Base-by-base conservation (phyloP, 352 stramenopile species). In the Pythium brachiatum region DNA sequence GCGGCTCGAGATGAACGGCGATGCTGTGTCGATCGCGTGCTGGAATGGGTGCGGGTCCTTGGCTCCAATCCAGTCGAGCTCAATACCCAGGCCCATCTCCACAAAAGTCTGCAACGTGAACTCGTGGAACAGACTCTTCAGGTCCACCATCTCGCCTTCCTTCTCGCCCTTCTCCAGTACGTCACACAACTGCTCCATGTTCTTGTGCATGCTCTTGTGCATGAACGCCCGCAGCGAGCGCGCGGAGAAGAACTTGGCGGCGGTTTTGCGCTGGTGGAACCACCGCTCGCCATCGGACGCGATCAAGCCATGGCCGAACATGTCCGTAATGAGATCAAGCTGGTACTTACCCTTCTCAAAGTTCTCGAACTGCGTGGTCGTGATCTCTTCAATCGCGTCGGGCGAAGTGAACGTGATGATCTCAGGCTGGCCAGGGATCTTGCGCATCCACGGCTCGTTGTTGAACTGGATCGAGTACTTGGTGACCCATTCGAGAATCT, bases 61-160 rank as follows among this genome's bases (percentile, higher is more conserved):
- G 0, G 57, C 53, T 39, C 72, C 69, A 15, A 84, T 64, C 4
- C 70, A 72, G 38, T 86, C 66, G 32, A 75, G 70, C 47, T 86
- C 64, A n/a, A 86, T 34, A 1, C 77, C 79, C 18, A 89, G 80
- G 2, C 68, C 70, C 25, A 87, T 71, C 32, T 86, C 74, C 0
- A 75, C 69, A 50, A 88, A 89, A 15, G 76, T 74, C 48, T 85
- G 72, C 13, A 86, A 74, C 8, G 77, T 70, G 29, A 87, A 84
- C 9, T 68, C 65, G 38, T 81, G 75, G 56, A 83, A 82, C 9
- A 76, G 53, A 31, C 75, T 60, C 0, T 53, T 60, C 29, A 79
- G 64, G n/a, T 75, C 53, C 3, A 68, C 15, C 16, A 2, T 32
- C 20, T 47, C 41, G 25, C 34, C 26, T 1, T 20, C n/a, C 8